Percentiles rank a stretch among this genome's conserved stretches.
Conservation (phyloP, 805 yeast species). For the Ogataea methanolica region DNA sequence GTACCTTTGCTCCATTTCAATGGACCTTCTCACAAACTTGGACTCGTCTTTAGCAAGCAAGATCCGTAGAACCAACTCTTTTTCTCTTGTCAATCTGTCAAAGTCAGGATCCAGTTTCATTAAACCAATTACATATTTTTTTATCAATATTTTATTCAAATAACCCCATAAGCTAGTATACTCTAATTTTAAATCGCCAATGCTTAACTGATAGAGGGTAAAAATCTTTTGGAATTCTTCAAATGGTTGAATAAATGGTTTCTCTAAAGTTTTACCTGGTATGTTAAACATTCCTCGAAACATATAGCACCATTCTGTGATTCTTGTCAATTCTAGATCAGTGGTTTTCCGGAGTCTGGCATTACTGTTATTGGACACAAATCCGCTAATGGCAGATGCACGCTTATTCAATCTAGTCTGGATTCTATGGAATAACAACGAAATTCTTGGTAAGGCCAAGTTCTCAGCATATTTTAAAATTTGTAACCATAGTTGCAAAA, state of each 20-base stretch:
- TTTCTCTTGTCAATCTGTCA: slow-evolving; percentile 35
- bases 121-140: slow-evolving; percentile 11
- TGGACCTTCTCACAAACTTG: slow-evolving; percentile 18
- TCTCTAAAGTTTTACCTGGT: slow-evolving; percentile 23
- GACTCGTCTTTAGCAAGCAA: slow-evolving; percentile 42
- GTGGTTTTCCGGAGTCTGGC: slow-evolving; percentile 15
- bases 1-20: slow-evolving; percentile 28
- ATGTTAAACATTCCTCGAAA: slow-evolving; percentile 24
- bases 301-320: slow-evolving; percentile 29
- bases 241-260: slow-evolving; percentile 17
- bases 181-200: slow-evolving; percentile 12
- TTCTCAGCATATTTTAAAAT: slow-evolving; percentile 66
- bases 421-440: slow-evolving; percentile 32
- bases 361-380: slow-evolving; percentile 1
- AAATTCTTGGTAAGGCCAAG: slow-evolving; percentile 67
- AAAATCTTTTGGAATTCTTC: slow-evolving; percentile 16
- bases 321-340: slow-evolving; percentile 23
- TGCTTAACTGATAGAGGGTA: slow-evolving; percentile 10
- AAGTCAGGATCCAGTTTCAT: slow-evolving; percentile 39
- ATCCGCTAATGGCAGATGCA: slow-evolving; percentile 8
- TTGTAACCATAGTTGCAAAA: slow-evolving; percentile 67
- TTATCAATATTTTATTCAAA: slow-evolving; percentile 15
- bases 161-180: slow-evolving; percentile 23
- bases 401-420: slow-evolving; percentile 16
- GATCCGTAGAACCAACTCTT: slow-evolving; percentile 66